Base-by-base conservation (phyloP, 1,284 basidiomycete species). In the Rhodotorula glutinis region DNA sequence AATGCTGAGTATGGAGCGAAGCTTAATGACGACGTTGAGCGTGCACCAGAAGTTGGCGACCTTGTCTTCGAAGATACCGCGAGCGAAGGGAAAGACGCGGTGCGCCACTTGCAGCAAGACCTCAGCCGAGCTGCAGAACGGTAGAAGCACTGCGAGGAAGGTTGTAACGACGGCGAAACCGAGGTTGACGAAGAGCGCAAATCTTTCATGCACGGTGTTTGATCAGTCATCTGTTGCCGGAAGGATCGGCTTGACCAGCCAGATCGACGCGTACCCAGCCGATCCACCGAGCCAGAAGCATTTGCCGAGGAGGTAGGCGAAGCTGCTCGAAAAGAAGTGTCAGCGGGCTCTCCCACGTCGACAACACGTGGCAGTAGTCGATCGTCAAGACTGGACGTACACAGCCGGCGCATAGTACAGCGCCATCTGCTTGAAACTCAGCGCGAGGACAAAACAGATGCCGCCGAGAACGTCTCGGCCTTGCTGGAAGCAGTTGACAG, bases 11-110 rank as follows among this genome's bases (percentile, higher is more conserved):
- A 76, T 58, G 16, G 70, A 77, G 53, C 85, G 85, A 87, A 92
- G 92, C 78, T 93, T 93, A 79, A 94, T 78, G 16, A 88, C 77
- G n/a, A 92, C 86, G 76, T 93, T 91, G n/a, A 87, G 85, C 29
- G 90, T 89, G 77, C 91, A 96, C 80, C 93, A 97, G 75, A 95
- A 90, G 77, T 96, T 97, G 54, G 92, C 90, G 29, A 97, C 93
- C 77, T 96, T 96, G 81, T 96, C 93, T 78, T 97, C 93, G 75
- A 96, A 96, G 9, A 97, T 82, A 13, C 93, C 92, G 52, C 91
- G 87, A 8, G 85, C 83, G 76, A 97, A 90, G 0, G 93, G 93
- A 77, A 97, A 96, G 72, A 96, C 91, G 21, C 93, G 87, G 30
- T 82, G 82, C 54, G 93, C 81, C 4, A 90, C 85, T 70, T 88